phyloP scores from a whole-genome alignment of 2,329 filamentous ascomycete species.

The Penicillium sp. region DNA sequence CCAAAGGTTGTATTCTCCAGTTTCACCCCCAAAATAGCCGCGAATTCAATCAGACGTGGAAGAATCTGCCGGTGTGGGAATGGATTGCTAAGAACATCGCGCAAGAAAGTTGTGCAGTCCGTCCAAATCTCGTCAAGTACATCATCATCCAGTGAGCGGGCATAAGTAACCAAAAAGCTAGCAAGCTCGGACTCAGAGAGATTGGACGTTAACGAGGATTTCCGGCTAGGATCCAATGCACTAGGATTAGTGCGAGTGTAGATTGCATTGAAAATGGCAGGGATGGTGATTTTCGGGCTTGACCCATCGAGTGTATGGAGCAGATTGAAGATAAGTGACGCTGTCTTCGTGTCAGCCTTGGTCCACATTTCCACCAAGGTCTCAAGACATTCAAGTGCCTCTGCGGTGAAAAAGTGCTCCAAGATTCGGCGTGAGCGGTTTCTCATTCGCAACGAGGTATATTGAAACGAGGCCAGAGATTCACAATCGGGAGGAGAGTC shows the following conservation, averaged over 20 bases:
- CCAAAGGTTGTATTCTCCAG: slow-evolving; percentile 98
- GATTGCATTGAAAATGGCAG: slow-evolving; percentile 91
- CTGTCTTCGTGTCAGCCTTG: slow-evolving; percentile 51
- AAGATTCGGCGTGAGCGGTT: slow-evolving; percentile 84
- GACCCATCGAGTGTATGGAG: slow-evolving; percentile 89
- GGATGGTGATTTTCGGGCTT: slow-evolving; percentile 84
- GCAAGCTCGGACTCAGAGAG: slow-evolving; percentile 81
- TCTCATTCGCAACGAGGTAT: slow-evolving; percentile 86
- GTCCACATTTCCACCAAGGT: slow-evolving; percentile 85
- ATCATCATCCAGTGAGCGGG: slow-evolving; percentile 87
- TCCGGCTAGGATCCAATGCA: slow-evolving; percentile 73
- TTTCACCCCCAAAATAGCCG: slow-evolving; percentile 86
- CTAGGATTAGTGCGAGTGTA: slow-evolving; percentile 88
- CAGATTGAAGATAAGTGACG: slow-evolving; percentile 73
- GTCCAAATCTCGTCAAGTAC: slow-evolving; percentile 98
- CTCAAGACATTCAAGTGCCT: slow-evolving; percentile 89
- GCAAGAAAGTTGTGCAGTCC: slow-evolving; percentile 87
- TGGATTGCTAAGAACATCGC: slow-evolving; percentile 86
- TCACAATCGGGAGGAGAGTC: slow-evolving; percentile 57
- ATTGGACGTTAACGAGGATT: slow-evolving; percentile 84
- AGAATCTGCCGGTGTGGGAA: slow-evolving; percentile 91
- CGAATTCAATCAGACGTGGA: slow-evolving; percentile 81
- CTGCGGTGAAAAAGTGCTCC: slow-evolving; percentile 88
- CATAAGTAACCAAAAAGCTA: slow-evolving; percentile 86
- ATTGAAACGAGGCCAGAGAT: slow-evolving; percentile 78